phyloP scores from a whole-genome alignment of 768 basidiomycete species.

The Lactarius tabidus region DNA sequence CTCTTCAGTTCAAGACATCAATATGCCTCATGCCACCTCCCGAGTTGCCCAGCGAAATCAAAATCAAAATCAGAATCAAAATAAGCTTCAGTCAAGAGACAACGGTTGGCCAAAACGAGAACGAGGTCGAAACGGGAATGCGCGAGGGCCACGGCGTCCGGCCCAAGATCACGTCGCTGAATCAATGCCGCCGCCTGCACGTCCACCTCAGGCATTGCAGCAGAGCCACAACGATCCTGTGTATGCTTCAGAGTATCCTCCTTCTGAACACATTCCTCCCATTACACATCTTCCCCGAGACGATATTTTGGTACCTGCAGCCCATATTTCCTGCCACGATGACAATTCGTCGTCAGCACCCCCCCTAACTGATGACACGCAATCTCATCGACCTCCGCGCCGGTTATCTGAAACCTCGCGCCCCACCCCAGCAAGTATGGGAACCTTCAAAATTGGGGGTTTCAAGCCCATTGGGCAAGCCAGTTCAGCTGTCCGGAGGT shows the following conservation, averaged over 20 bases:
- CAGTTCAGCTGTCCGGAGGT: conserved; percentile 58
- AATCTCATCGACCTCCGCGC: conserved; percentile 12
- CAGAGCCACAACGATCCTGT: conserved; percentile 3
- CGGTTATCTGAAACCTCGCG: conserved; percentile 6
- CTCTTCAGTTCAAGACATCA: conserved; percentile 37
- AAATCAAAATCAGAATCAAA: conserved; percentile 23
- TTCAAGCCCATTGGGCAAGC: conserved; percentile 66
- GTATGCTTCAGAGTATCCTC: conserved; percentile 1
- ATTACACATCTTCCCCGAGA: conserved; percentile 9
- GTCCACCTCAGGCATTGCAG: conserved; percentile 11
- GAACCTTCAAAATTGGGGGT: conserved; percentile 41
- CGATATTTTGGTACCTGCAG: conserved; percentile 8
- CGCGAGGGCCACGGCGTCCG: conserved; percentile 8
- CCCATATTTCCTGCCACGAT: conserved; percentile 14
- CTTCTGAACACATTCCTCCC: conserved; percentile 1
- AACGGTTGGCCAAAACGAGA: conserved; percentile 28
- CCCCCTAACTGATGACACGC: conserved; percentile 8
- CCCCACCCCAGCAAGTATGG: conserved; percentile 6
- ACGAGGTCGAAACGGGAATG: conserved; percentile 18
- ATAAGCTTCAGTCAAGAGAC: conserved; percentile 21
- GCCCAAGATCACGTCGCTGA: conserved; percentile 10
- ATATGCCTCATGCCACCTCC: conserved; percentile 13
- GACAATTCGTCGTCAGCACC: conserved; percentile 4
- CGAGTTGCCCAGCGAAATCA: conserved; percentile 15
- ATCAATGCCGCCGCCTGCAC: conserved; percentile 25